Evolutionary conservation across 2,329 filamentous ascomycete genomes (phyloP).

Genomic region (Venturia asperata): DNA sequence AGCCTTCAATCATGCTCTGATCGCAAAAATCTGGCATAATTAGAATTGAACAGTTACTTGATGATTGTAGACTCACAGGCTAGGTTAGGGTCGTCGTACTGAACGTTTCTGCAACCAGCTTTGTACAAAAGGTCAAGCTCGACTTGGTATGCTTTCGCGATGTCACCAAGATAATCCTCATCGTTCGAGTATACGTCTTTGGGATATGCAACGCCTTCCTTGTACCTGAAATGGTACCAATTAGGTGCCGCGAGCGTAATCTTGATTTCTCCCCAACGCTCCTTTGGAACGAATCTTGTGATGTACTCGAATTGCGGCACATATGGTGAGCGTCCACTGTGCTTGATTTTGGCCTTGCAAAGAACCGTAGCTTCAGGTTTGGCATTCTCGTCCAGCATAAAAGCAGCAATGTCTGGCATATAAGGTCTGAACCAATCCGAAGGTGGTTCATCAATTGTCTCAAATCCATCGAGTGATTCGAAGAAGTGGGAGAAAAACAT

Average conservation of each 20-base stretch:
- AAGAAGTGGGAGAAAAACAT: constrained; percentile 51
- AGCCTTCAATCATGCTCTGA: constrained; percentile 29
- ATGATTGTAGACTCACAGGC: constrained; percentile 26
- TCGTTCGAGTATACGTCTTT: constrained; percentile 41
- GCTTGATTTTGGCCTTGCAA: constrained; percentile 52
- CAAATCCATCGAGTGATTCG: constrained; percentile 5
- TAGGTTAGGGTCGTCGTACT: constrained; percentile 44
- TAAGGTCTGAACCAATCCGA: constrained; percentile 51
- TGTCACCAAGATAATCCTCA: constrained; percentile 42
- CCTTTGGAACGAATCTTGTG: constrained; percentile 51
- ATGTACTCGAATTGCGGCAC: constrained; percentile 54
- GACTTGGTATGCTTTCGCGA: constrained; percentile 41
- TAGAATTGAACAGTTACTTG: neutral
- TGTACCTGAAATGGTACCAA: constrained; percentile 63
- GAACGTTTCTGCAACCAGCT: constrained; percentile 41
- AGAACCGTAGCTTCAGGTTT: constrained; percentile 49
- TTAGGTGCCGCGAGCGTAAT: constrained; percentile 60
- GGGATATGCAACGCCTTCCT: constrained; percentile 43
- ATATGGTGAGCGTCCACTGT: constrained; percentile 49
- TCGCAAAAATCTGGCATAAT: constrained; percentile 26
- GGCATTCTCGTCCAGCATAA: constrained; percentile 47
- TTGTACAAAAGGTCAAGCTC: constrained; percentile 42
- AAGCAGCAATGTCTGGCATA: constrained; percentile 55
- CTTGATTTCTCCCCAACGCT: constrained; percentile 59
- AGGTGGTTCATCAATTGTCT: constrained; percentile 37